Percentiles rank a stretch among this genome's conserved stretches.
These are phyloP conservation scores for Vitis rupestris DNA, from an alignment of 164 flowering plant species.

Conservation along the genomic window DNA sequence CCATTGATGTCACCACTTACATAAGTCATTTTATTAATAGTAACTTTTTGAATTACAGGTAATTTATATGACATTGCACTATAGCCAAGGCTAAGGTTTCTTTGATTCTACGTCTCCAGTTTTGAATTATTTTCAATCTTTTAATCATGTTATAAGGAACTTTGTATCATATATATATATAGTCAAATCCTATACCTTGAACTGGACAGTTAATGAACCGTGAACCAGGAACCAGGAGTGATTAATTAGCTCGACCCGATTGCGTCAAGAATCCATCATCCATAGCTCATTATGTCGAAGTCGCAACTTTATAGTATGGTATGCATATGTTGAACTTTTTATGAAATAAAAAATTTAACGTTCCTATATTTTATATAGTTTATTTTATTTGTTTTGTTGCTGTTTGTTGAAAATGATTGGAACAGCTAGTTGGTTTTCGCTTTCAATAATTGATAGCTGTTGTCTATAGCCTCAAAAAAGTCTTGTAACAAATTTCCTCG, in stretches of 20 bases:
- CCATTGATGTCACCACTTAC: slow-evolving; percentile 18
- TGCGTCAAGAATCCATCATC: too few relatives aligned
- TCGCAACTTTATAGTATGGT: too few relatives aligned
- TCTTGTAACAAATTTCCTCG: too few relatives aligned
- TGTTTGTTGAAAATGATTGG: slow-evolving; percentile 9
- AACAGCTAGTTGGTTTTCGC: neutral
- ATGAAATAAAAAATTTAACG: neutral
- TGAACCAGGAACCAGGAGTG: too few relatives aligned
- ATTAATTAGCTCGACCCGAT: too few relatives aligned
- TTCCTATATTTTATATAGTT: neutral
- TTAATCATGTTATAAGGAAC: too few relatives aligned
- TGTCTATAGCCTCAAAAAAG: neutral
- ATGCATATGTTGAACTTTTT: too few relatives aligned
- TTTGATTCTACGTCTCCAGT: neutral
- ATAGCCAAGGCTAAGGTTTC: neutral
- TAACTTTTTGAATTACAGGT: neutral
- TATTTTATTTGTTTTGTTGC: slow-evolving; percentile 4
- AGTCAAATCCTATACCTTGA: too few relatives aligned
- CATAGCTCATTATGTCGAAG: too few relatives aligned
- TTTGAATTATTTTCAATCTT: neutral
- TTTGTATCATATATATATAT: too few relatives aligned
- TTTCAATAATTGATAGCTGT: neutral
- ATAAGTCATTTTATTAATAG: neutral
- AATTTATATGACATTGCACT: neutral
- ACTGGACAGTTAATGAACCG: too few relatives aligned